Base-by-base conservation (phyloP, 2,329 filamentous ascomycete genomes). In the Penicillium brasilianum region DNA sequence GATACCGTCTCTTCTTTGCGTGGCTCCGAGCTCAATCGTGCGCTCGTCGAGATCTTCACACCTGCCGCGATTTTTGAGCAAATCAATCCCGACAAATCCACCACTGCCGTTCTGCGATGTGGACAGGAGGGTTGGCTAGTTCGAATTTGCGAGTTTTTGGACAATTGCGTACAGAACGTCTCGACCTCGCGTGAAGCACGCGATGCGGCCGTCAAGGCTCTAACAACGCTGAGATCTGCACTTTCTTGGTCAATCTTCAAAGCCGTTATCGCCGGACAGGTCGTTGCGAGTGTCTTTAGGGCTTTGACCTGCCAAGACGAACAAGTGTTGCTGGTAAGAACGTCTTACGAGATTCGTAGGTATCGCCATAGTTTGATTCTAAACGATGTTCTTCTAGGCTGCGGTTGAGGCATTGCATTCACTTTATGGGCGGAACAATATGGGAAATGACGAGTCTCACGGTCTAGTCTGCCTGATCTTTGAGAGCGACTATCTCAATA, bases 41-140 rank as follows among this genome's bases (percentile, higher is more conserved):
- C 92, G 11, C 90, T 95, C 71, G 91, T 98, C 63, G 95, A 98
- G 75, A 93, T 98, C 63, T 96, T 97, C 75, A 96, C 93, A 0
- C 92, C 95, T 1, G 83, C 87, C 25, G 80, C 83, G 1, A 88
- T 97, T 20, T 86, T 97, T 58, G 79, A 86, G 63, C 90, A 96
- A 65, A 84, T 90, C 25, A 92, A 93, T 70, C 89, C 91, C 11
- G 88, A 89, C 69, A 84, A 92, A 67, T 88, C 92, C 65, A 82
- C 85, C 41, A 86, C 84, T 50, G 82, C 88, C 28, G 85, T 89
- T 55, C 87, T 96, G 58, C 88, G 94, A 41, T 90, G 81, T 73
- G 92, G 90, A 14, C 83, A 89, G 43, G 91, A 97, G 67, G 96
- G 95, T 18, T 99, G 95, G 95, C 83, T 98, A 34, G 83, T 85